Evolutionary conservation across 2,329 filamentous ascomycete genomes (phyloP).

Genomic region (Arthrobotrys sphaeroides): DNA sequence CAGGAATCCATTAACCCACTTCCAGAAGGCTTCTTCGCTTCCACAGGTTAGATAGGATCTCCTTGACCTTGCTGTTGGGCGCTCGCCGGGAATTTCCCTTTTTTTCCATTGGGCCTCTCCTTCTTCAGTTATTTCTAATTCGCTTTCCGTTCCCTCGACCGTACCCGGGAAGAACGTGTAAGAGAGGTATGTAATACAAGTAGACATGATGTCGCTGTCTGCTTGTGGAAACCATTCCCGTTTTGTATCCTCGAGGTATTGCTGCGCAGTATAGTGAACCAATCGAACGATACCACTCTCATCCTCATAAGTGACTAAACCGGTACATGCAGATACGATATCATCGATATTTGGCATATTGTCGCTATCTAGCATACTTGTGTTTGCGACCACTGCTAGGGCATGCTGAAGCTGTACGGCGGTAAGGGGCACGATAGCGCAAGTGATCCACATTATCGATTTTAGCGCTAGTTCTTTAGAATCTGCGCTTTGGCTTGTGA

Average conservation of each 20-base stretch:
- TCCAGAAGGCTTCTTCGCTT: no score
- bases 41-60: no score
- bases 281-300: slow-evolving; percentile 8
- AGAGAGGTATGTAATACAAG: not conserved
- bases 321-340: not conserved
- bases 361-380: not conserved
- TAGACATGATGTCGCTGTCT: not conserved
- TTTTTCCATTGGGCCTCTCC: no score
- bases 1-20: slow-evolving; percentile 70
- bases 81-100: no score
- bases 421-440: not conserved
- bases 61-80: no score
- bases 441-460: not conserved
- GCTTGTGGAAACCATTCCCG: not conserved
- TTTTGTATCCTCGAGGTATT: not conserved
- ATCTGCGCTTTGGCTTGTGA: not conserved
- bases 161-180: not conserved
- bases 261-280: not conserved
- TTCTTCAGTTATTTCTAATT: no score
- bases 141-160: not conserved
- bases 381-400: not conserved
- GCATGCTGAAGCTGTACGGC: not conserved
- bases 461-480: not conserved
- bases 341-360: not conserved
- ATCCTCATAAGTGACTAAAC: not conserved